These are phyloP conservation scores for Eucalyptus sp. DNA, from an alignment of 345 rosid genomes.

Conservation along the genomic window DNA sequence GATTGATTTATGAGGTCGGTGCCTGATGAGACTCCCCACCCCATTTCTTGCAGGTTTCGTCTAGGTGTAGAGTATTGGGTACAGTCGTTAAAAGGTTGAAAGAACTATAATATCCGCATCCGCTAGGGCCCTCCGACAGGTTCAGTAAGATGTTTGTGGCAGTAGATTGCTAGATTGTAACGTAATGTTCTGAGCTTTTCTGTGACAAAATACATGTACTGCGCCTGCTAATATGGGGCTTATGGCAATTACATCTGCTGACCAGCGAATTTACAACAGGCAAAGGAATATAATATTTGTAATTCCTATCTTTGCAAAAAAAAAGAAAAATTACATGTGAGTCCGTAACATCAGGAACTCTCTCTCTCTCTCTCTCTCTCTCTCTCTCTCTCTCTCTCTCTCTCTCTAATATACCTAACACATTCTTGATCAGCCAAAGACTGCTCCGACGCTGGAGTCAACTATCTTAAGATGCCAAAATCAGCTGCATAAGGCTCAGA, in stretches of 20 bases:
- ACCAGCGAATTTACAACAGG: background rate
- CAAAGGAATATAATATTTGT: background rate
- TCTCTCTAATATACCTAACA: background rate
- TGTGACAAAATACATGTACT: background rate
- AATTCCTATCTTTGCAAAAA: background rate
- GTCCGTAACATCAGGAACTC: background rate
- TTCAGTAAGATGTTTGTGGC: background rate
- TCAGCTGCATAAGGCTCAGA: slow-evolving; percentile 18
- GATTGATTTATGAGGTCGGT: background rate
- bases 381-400: background rate
- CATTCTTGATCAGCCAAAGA: background rate
- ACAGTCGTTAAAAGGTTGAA: background rate
- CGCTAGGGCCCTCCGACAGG: background rate
- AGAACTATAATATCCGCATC: background rate
- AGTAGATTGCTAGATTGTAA: background rate
- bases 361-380: background rate
- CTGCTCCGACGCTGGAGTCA: background rate
- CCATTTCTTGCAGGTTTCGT: background rate
- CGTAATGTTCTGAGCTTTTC: background rate
- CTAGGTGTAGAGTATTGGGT: background rate
- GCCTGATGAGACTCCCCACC: background rate
- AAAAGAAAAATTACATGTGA: background rate
- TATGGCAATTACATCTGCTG: background rate
- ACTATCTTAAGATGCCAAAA: background rate
- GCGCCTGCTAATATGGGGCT: background rate